Evolutionary conservation across 805 yeast species (phyloP).

Genomic region (Candida germanica): DNA sequence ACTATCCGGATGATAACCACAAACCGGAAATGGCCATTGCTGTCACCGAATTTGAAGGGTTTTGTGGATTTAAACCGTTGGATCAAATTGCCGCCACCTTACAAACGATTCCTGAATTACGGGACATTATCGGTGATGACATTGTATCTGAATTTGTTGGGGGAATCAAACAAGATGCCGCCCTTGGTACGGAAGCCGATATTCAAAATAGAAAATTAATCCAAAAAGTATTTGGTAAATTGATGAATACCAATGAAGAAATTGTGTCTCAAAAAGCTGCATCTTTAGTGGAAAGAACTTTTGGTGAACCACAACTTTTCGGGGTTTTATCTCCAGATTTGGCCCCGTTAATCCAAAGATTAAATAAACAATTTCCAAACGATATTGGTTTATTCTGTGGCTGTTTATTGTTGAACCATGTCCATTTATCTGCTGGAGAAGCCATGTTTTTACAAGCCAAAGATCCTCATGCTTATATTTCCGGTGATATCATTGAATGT

Average conservation of each 20-base stretch:
- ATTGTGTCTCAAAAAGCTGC: conserved; percentile 54
- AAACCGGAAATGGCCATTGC: conserved; percentile 99
- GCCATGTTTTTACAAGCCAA: conserved; percentile 96
- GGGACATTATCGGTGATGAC: conserved; percentile 63
- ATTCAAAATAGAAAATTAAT: conserved; percentile 58
- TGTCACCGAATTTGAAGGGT: conserved; percentile 92
- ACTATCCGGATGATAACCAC: conserved; percentile 97
- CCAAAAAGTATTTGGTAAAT: conserved; percentile 71
- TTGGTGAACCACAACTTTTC: conserved; percentile 56
- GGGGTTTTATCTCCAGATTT: conserved; percentile 46
- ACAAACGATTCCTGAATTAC: conserved; percentile 72
- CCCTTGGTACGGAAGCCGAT: conserved; percentile 52
- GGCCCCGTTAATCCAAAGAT: conserved; percentile 70
- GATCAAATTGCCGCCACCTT: conserved; percentile 69
- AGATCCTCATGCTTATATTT: conserved; percentile 97
- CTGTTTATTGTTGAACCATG: conserved; percentile 87
- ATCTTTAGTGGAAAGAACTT: conserved; percentile 64
- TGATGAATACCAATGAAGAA: conserved; percentile 80
- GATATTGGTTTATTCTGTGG: conserved; percentile 97
- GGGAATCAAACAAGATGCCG: conserved; percentile 45
- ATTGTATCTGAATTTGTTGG: conserved; percentile 50
- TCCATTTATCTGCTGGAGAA: conserved; percentile 78
- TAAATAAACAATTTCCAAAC: conserved; percentile 84
- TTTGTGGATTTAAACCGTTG: conserved; percentile 96
- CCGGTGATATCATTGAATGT: conserved; percentile 97